Conservation (phyloP, 495 filamentous ascomycete genomes). For the Peziza echinospora region DNA sequence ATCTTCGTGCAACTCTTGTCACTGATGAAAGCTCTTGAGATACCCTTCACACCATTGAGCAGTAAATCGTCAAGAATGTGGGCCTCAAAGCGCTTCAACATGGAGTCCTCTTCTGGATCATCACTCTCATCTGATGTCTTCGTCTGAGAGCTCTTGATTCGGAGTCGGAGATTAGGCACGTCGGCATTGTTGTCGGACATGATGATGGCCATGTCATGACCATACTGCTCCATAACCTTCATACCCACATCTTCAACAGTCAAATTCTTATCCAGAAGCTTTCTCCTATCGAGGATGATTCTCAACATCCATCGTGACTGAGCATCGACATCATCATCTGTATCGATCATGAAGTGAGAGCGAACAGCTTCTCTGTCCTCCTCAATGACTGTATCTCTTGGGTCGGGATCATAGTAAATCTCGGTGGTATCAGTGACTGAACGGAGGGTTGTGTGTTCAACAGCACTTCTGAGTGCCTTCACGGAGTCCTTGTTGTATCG, state of each 20-base stretch:
- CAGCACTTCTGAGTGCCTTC: slow-evolving; percentile 63
- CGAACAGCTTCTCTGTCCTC: slow-evolving; percentile 85
- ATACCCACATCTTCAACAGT: slow-evolving; percentile 80
- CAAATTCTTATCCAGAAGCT: slow-evolving; percentile 84
- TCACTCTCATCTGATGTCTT: slow-evolving; percentile 61
- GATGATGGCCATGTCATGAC: slow-evolving; percentile 72
- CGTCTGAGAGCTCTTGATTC: slow-evolving; percentile 46
- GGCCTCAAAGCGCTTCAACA: slow-evolving; percentile 70
- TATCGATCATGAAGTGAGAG: slow-evolving; percentile 91
- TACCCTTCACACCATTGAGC: slow-evolving; percentile 68
- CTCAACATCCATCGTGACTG: slow-evolving; percentile 92
- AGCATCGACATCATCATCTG: slow-evolving; percentile 44
- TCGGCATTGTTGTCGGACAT: slow-evolving; percentile 98
- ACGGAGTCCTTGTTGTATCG: slow-evolving; percentile 48
- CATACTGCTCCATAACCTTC: slow-evolving; percentile 69
- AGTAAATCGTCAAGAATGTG: slow-evolving; percentile 79
- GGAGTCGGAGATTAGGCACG: slow-evolving; percentile 80
- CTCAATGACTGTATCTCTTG: slow-evolving; percentile 60
- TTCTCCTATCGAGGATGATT: slow-evolving; percentile 77
- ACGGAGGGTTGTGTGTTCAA: slow-evolving; percentile 89
- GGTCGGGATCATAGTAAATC: slow-evolving; percentile 92
- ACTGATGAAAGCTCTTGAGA: slow-evolving; percentile 82
- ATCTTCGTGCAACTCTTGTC: slow-evolving; percentile 43
- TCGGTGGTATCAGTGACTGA: slow-evolving; percentile 79
- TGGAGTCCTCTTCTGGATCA: slow-evolving; percentile 67